A percentile compares a stretch with the other conserved stretches of the same genome.
These are phyloP conservation scores for Colletotrichum orbiculare DNA, from an alignment of 2,329 filamentous ascomycete species.

Conservation along the genomic window DNA sequence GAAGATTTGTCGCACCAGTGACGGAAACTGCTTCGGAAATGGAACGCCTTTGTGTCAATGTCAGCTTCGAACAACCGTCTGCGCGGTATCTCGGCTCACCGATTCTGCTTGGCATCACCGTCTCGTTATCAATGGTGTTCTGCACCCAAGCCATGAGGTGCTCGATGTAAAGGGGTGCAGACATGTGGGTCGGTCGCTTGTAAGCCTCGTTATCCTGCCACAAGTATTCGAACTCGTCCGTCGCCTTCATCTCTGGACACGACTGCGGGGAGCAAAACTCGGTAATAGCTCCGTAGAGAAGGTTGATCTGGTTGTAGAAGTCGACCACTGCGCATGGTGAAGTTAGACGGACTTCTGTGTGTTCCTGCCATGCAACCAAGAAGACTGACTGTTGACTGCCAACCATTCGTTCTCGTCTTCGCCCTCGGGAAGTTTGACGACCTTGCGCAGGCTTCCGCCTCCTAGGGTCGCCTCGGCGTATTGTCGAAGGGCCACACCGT, in stretches of 20 bases:
- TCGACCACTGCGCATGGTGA: conserved; percentile 81
- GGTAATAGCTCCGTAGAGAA: conserved; percentile 97
- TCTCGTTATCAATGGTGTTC: conserved; percentile 93
- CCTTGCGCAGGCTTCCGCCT: conserved; percentile 93
- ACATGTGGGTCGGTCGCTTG: conserved; percentile 97
- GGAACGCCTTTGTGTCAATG: conserved; percentile 73
- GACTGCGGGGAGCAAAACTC: conserved; percentile 98
- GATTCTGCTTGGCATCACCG: conserved; percentile 93
- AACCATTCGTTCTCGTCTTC: conserved; percentile 99
- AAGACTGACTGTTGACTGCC: conserved; percentile 87
- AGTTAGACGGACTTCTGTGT: conserved; percentile 41
- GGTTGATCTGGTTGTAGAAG: conserved; percentile 99
- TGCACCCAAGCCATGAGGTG: conserved; percentile 98
- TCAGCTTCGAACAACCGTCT: conserved; percentile 19
- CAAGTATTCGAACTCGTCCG: conserved; percentile 99
- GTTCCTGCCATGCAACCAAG: not conserved
- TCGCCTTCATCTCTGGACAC: conserved; percentile 99
- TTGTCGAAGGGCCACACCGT: conserved; percentile 89
- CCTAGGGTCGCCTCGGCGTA: conserved; percentile 98
- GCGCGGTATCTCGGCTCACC: conserved; percentile 58
- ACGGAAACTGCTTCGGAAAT: conserved; percentile 92
- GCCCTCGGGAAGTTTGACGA: conserved; percentile 95
- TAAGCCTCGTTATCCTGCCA: conserved; percentile 97
- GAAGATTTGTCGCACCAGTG: conserved; percentile 93
- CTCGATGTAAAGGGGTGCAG: conserved; percentile 96